These are phyloP conservation scores for Lactarius quietus DNA, from an alignment of 768 basidiomycete genomes.

Conservation along the genomic window DNA sequence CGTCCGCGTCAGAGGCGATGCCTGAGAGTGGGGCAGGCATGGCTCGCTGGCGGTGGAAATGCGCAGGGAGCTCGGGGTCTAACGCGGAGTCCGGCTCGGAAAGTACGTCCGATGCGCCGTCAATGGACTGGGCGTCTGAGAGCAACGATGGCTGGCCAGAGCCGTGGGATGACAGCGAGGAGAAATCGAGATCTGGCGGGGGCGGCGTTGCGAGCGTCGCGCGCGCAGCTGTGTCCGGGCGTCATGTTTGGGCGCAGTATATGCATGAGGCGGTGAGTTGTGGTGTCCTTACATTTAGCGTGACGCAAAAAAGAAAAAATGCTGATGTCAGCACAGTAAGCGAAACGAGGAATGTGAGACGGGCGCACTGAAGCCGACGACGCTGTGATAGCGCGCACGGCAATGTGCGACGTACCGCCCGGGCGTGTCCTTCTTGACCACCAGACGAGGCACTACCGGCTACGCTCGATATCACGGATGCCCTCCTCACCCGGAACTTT, in stretches of 20 bases:
- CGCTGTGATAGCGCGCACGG: no score
- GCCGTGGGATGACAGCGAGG: constrained; percentile 48
- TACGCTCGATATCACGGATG: no score
- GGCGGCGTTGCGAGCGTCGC: constrained; percentile 65
- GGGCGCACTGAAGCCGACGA: no score
- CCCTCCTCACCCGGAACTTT: constrained; percentile 50
- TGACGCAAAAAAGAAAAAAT: no score
- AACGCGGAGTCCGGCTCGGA: constrained; percentile 28
- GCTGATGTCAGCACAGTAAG: neutral
- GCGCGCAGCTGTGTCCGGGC: constrained; percentile 47
- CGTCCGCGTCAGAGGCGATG: constrained; percentile 35
- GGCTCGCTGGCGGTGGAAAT: neutral
- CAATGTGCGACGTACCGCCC: no score
- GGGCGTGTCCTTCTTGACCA: no score
- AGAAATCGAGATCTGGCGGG: constrained; percentile 58
- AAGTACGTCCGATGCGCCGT: constrained; percentile 27
- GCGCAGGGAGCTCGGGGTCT: constrained; percentile 28
- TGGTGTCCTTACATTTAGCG: constrained; percentile 49
- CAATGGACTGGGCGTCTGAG: constrained; percentile 29
- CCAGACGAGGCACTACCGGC: no score
- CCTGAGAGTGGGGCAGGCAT: neutral
- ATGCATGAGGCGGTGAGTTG: constrained; percentile 65
- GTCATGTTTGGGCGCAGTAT: constrained; percentile 74
- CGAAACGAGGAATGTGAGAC: no score
- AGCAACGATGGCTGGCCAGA: constrained; percentile 42